Conservation (phyloP, 2,329 filamentous ascomycete species). For the Phyllosticta capitalensis region DNA sequence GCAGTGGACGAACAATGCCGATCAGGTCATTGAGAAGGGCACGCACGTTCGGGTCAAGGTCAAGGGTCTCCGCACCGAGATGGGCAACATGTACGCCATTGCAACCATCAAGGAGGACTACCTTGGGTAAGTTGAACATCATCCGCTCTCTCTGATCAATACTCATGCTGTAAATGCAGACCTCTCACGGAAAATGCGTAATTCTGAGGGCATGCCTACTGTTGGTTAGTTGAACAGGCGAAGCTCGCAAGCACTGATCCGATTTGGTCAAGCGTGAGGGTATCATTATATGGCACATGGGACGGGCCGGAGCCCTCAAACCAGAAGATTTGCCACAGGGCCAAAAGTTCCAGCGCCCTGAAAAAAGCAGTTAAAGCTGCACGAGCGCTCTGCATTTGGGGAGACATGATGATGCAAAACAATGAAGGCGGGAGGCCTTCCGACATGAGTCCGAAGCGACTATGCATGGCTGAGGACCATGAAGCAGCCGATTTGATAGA, state of each 20-base stretch:
- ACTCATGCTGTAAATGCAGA: not conserved
- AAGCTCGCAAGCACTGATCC: not conserved
- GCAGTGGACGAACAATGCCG: constrained; percentile 90
- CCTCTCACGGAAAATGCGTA: constrained; percentile 1
- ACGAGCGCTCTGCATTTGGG: not conserved
- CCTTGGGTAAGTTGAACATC: constrained; percentile 4
- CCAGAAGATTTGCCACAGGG: not conserved
- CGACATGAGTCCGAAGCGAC: not conserved
- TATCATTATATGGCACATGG: not conserved
- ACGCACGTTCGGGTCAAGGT: constrained; percentile 92
- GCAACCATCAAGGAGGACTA: constrained; percentile 79
- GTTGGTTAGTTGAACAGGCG: not conserved
- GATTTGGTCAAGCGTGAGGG: not conserved
- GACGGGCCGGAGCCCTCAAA: not conserved
- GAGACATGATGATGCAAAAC: not conserved
- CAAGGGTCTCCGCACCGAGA: constrained; percentile 85
- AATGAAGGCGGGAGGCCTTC: not conserved
- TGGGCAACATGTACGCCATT: constrained; percentile 92
- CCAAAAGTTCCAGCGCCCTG: not conserved
- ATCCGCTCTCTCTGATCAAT: not conserved
- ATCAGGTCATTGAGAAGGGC: constrained; percentile 86
- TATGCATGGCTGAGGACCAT: not conserved
- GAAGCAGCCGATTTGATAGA: not conserved
- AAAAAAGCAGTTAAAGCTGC: not conserved
- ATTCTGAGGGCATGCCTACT: not conserved